A percentile compares a stretch with the other conserved stretches of the same genome.
Evolutionary conservation across 129 eudicot species (phyloP).

Genomic region (Escallonia rubra): DNA sequence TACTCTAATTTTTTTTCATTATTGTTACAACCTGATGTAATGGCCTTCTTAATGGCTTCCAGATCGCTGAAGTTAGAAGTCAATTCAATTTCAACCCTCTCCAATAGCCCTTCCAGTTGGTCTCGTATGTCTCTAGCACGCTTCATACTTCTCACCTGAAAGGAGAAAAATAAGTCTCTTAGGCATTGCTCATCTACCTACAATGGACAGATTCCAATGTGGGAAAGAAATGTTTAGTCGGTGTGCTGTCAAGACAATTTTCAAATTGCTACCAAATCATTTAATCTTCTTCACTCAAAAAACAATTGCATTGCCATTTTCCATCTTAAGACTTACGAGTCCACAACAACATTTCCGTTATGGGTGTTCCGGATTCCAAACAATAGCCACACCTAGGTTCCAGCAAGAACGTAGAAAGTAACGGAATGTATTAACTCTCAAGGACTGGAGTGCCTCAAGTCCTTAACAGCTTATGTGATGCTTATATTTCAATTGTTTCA

Average conservation of each 20-base stretch:
- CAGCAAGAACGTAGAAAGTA: too few relatives aligned
- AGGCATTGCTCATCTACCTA: neutral
- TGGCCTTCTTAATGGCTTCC: constrained; percentile 77
- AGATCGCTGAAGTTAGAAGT: constrained; percentile 62
- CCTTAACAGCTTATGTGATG: too few relatives aligned
- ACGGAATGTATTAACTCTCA: too few relatives aligned
- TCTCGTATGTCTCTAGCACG: constrained; percentile 92
- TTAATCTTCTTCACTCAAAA: neutral
- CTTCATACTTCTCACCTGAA: constrained; percentile 95
- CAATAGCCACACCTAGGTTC: too few relatives aligned
- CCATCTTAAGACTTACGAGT: too few relatives aligned
- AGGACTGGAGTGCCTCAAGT: too few relatives aligned
- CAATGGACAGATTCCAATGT: too few relatives aligned
- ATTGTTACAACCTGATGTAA: constrained; percentile 52
- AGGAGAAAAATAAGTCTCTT: neutral
- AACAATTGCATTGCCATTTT: too few relatives aligned
- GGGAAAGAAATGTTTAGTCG: too few relatives aligned
- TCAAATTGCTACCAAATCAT: neutral
- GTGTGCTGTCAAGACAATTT: neutral
- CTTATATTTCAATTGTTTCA: too few relatives aligned
- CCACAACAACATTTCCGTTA: too few relatives aligned
- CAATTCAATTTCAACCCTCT: constrained; percentile 87
- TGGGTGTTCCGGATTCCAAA: too few relatives aligned
- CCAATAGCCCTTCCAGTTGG: constrained; percentile 84
- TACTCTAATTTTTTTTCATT: neutral